Evolutionary conservation across 805 yeast genomes (phyloP).

Genomic region (Debaryomyces tyrocola): DNA sequence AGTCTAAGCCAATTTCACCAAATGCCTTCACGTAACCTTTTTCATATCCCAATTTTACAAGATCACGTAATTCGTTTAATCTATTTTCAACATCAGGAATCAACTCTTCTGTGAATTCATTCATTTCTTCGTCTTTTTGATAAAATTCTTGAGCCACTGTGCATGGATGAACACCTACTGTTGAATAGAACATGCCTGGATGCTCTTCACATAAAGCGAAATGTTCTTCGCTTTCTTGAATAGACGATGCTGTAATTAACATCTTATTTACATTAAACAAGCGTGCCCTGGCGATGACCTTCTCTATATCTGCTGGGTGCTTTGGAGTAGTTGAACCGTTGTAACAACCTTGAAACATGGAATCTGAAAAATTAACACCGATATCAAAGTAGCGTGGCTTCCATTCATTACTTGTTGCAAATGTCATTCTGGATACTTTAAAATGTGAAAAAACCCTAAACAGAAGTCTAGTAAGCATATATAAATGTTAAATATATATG

Average conservation of each 20-base stretch:
- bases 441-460: background rate
- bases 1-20: constrained; percentile 96
- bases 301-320: constrained; percentile 66
- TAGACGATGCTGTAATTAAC: constrained; percentile 81
- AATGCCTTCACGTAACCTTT: constrained; percentile 69
- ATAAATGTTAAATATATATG: background rate
- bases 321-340: constrained; percentile 54
- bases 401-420: constrained; percentile 20
- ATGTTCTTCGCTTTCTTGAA: constrained; percentile 65
- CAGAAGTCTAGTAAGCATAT: background rate
- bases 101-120: constrained; percentile 36
- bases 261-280: constrained; percentile 63
- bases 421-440: background rate
- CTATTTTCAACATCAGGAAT: constrained; percentile 37
- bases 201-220: constrained; percentile 50
- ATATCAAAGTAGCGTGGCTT: constrained; percentile 46
- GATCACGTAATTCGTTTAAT: constrained; percentile 45
- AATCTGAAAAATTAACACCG: constrained; percentile 80
- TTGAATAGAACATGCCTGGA: constrained; percentile 47
- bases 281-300: constrained; percentile 67
- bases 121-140: constrained; percentile 14
- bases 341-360: constrained; percentile 82
- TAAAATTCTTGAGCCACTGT: constrained; percentile 54
- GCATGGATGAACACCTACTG: constrained; percentile 97
- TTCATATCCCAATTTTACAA: constrained; percentile 49